Percentiles rank a stretch among this genome's conserved stretches.
These are phyloP conservation scores for Dactylellina haptotyla DNA, from an alignment of 2,329 filamentous ascomycete genomes.

Conservation along the genomic window DNA sequence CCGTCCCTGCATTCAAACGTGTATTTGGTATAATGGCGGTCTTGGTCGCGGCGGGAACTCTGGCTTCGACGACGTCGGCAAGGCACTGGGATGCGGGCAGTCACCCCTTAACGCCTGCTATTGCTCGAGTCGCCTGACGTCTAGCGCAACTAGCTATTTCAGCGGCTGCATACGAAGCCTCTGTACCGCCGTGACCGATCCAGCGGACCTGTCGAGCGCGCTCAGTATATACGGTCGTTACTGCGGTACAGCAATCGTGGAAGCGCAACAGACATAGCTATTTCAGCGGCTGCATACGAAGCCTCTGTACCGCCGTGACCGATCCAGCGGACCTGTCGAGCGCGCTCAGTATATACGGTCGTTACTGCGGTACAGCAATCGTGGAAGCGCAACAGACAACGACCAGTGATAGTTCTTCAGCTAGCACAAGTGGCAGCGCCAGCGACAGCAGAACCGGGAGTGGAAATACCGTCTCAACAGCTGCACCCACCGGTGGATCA, in stretches of 20 bases:
- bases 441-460: constrained; percentile 4
- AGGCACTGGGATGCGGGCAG: constrained; percentile 57
- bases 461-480: not conserved
- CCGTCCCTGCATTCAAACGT: constrained; percentile 57
- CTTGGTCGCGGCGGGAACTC: constrained; percentile 55
- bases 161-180: constrained; percentile 56
- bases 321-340: constrained; percentile 55
- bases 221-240: constrained; percentile 57
- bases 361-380: constrained; percentile 58
- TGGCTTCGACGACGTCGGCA: constrained; percentile 46
- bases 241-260: constrained; percentile 57
- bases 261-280: not conserved
- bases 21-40: constrained; percentile 58
- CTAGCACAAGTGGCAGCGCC: not conserved
- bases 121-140: constrained; percentile 55
- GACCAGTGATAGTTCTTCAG: not conserved
- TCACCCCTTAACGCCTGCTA: constrained; percentile 57
- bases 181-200: constrained; percentile 56
- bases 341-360: constrained; percentile 57
- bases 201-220: constrained; percentile 56
- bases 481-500: not conserved
- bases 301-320: constrained; percentile 55
- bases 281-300: constrained; percentile 20
- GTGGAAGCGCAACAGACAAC: constrained; percentile 27
- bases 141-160: constrained; percentile 58